Base-by-base conservation (phyloP, 2,329 filamentous ascomycete genomes). In the Hypoxylon sp. region DNA sequence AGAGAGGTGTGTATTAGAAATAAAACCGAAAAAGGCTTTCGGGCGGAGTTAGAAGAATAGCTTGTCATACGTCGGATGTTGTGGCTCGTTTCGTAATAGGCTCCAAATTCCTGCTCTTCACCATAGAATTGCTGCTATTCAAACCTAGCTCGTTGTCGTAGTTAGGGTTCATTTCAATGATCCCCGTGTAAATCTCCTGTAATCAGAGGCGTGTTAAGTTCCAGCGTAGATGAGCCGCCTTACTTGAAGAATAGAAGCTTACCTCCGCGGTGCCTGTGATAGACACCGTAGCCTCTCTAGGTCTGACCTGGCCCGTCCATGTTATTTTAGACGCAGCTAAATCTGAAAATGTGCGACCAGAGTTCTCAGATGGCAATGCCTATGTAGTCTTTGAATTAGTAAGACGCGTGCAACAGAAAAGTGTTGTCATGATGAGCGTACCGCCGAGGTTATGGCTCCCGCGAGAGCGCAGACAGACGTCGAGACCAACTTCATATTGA, bases 111-210 rank as follows among this genome's bases (percentile, higher is more conserved):
- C 60, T 61, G 25, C 32, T 62, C 25, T 43, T 38, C 7, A 69
- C 38, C 2, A 32, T 57, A 2, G 66, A 63, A 38, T 60, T 7
- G 32, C 11, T 49, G 25, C 63, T 69, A 28, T 69, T 46, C 14
- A 67, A 7, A 17, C 68, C 66, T n/a, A 69, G 9, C n/a, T 71
- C 66, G 11, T 49, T 50, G 32, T 69, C 68, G 11, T 71, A 71
- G 36, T 67, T 60, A 10, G 66, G 66, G 14, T 65, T 71, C 2
- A 69, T 62, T 41, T 5, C 21, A 2, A 67, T 56, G 17, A 71
- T 69, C 30, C 57, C 17, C 11, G 34, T 38, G 21, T 71, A 71
- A n/a, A 71, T 71, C 6, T 67, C 66, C 68, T 69, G 11, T n/a
- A 11, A 23, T 25, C 13, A 23, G 7, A 6, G 19, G 23, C 32